Conservation (phyloP, 2,329 filamentous ascomycete genomes). For the Fusarium austroafricanum region DNA sequence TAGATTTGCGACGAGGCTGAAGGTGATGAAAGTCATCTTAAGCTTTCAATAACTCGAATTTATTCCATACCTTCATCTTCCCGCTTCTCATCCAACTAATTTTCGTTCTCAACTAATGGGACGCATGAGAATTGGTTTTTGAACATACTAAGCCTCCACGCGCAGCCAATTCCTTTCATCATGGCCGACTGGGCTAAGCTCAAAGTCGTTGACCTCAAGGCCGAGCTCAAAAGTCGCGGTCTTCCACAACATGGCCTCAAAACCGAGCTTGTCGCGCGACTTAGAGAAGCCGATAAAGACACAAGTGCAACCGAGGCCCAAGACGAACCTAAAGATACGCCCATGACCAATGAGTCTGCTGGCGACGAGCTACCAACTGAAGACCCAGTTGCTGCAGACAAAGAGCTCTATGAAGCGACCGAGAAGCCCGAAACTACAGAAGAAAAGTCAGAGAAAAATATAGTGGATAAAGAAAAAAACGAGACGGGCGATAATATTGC, state of each 20-base stretch:
- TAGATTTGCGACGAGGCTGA: conserved; percentile 44
- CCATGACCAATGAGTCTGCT: conserved; percentile 18
- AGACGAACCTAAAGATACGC: conserved; percentile 20
- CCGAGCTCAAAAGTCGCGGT: conserved; percentile 78
- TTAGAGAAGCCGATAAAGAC: conserved; percentile 53
- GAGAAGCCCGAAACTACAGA: conserved; percentile 16
- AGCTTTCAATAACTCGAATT: conserved; percentile 9
- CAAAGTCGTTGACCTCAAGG: conserved; percentile 81
- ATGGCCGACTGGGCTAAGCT: conserved; percentile 68
- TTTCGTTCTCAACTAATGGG: not conserved
- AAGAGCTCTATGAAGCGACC: conserved; percentile 2
- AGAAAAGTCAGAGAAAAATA: conserved; percentile 11
- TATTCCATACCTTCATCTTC: conserved; percentile 2
- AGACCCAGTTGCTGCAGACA: not conserved
- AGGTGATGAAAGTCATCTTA: conserved; percentile 20
- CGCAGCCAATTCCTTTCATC: conserved; percentile 38
- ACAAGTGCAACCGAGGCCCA: conserved; percentile 5
- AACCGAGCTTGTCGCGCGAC: conserved; percentile 74
- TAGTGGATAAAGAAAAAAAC: not conserved
- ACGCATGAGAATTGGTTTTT: not conserved
- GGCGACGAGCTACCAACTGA: conserved; percentile 13
- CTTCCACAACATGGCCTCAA: conserved; percentile 77
- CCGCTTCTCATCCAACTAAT: not conserved
- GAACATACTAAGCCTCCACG: conserved; percentile 3
- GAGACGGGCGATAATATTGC: not conserved